Conservation (phyloP, 1,284 basidiomycete genomes). For the Ceratobasidium papillatum region DNA sequence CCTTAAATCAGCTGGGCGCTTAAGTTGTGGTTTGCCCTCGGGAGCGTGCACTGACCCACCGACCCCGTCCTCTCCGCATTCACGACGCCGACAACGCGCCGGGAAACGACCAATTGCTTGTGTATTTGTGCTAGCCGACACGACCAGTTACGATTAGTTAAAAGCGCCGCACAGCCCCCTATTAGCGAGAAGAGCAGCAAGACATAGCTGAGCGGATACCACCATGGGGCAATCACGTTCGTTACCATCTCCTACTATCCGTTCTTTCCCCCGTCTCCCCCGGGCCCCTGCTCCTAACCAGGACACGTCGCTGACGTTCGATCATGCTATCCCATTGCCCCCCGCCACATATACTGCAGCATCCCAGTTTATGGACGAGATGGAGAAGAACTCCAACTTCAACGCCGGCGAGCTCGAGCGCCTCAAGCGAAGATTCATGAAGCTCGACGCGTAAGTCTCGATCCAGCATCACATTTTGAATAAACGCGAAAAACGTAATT, state of each 20-base stretch:
- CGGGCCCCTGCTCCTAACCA: slow-evolving; percentile 3
- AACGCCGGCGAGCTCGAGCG: slow-evolving; percentile 90
- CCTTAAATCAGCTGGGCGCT: slow-evolving; percentile 4
- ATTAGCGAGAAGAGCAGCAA: neutral
- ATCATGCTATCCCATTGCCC: slow-evolving; percentile 39
- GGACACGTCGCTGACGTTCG: slow-evolving; percentile 42
- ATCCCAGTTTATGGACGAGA: slow-evolving; percentile 93
- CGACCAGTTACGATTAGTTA: neutral
- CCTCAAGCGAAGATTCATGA: slow-evolving; percentile 99
- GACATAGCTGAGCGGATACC: neutral
- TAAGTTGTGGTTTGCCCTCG: slow-evolving; percentile 30
- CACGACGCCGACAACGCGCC: neutral
- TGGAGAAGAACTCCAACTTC: slow-evolving; percentile 93
- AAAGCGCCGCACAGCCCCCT: slow-evolving; percentile 38
- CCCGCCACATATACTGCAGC: slow-evolving; percentile 56
- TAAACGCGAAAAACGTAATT: neutral
- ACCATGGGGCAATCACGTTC: slow-evolving; percentile 80
- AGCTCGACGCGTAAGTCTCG: slow-evolving; percentile 81
- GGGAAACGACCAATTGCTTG: neutral
- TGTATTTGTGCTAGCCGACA: neutral
- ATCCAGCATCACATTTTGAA: neutral
- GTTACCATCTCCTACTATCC: slow-evolving; percentile 50
- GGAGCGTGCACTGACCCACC: neutral
- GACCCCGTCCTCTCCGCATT: neutral
- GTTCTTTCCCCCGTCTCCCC: slow-evolving; percentile 32